Percentiles rank a stretch among this genome's conserved stretches.
These are phyloP conservation scores for Mycosphaerelloides madeirae DNA, from an alignment of 2,329 filamentous ascomycete species.

Conservation along the genomic window DNA sequence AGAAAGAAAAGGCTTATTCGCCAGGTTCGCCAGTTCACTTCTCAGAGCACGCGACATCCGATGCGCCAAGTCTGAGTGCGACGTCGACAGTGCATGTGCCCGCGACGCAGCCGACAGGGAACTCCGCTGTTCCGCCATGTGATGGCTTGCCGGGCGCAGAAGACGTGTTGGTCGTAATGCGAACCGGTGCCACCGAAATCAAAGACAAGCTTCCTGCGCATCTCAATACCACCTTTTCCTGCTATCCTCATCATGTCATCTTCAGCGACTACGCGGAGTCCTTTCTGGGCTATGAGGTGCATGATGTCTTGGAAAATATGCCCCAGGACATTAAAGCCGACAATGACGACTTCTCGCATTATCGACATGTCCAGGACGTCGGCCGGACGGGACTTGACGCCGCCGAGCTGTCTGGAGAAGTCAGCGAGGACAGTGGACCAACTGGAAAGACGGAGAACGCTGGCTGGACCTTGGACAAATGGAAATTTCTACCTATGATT, in stretches of 20 bases:
- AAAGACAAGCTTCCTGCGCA: slow-evolving; percentile 52
- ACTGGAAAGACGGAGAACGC: slow-evolving; percentile 29
- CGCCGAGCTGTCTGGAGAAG: slow-evolving; percentile 23
- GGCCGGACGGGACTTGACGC: slow-evolving; percentile 30
- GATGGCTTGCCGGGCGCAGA: slow-evolving; percentile 33
- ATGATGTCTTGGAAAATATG: slow-evolving; percentile 35
- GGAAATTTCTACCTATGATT: slow-evolving; percentile 50
- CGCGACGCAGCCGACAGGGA: neutral
- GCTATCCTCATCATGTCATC: slow-evolving; percentile 52
- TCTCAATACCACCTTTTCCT: slow-evolving; percentile 51
- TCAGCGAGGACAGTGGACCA: slow-evolving; percentile 17
- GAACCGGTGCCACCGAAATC: slow-evolving; percentile 56
- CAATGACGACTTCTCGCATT: slow-evolving; percentile 35
- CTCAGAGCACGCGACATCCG: neutral
- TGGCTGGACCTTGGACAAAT: slow-evolving; percentile 41
- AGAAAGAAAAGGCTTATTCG: slow-evolving; percentile 2
- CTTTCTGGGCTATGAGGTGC: slow-evolving; percentile 40
- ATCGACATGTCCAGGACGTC: slow-evolving; percentile 31
- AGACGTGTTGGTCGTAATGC: slow-evolving; percentile 53
- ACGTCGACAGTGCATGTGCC: neutral
- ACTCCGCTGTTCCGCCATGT: slow-evolving; percentile 9
- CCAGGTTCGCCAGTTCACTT: neutral
- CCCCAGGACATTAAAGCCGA: slow-evolving; percentile 25
- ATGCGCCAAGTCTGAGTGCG: neutral
- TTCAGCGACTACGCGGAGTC: slow-evolving; percentile 56